A percentile compares a stretch with the other conserved stretches of the same genome.
Conservation (phyloP, 2,329 filamentous ascomycete species). For the Fusarium illudens region DNA sequence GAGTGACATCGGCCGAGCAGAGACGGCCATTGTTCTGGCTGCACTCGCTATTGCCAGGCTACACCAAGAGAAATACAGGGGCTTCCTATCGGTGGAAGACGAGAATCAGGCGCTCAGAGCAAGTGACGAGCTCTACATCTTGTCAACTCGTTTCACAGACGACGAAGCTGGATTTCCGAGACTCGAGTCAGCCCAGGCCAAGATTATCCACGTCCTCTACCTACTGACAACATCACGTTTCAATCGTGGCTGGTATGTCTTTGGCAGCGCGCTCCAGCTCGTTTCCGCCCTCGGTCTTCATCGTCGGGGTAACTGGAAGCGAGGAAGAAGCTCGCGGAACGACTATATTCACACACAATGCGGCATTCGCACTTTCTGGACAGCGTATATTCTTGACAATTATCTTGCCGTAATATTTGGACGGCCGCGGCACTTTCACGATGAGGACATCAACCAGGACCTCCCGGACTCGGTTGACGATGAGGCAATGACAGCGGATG, state of each 20-base stretch:
- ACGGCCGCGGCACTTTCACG: conserved; percentile 66
- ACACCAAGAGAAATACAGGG: conserved; percentile 52
- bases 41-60: conserved; percentile 58
- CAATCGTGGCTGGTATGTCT: conserved; percentile 68
- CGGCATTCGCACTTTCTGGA: conserved; percentile 68
- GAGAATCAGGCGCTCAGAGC: conserved; percentile 39
- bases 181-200: conserved; percentile 65
- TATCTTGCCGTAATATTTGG: conserved; percentile 71
- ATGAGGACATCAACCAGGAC: conserved; percentile 70
- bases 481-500: conserved; percentile 59
- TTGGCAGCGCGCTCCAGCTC: conserved; percentile 65
- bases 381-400: conserved; percentile 68
- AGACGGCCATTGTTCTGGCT: conserved; percentile 58
- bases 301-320: conserved; percentile 35
- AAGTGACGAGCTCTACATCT: conserved; percentile 55
- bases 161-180: conserved; percentile 62
- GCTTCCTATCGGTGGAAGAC: conserved; percentile 32
- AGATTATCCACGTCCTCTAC: conserved; percentile 66
- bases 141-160: conserved; percentile 52
- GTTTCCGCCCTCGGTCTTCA: conserved; percentile 54
- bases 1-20: conserved; percentile 52
- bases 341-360: conserved; percentile 61
- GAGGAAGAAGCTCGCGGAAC: conserved; percentile 11
- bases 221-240: conserved; percentile 66
- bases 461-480: conserved; percentile 66